A percentile compares a stretch with the other conserved stretches of the same genome.
Conservation (phyloP, 306 rosid genomes). For the Arachis stenosperma region DNA sequence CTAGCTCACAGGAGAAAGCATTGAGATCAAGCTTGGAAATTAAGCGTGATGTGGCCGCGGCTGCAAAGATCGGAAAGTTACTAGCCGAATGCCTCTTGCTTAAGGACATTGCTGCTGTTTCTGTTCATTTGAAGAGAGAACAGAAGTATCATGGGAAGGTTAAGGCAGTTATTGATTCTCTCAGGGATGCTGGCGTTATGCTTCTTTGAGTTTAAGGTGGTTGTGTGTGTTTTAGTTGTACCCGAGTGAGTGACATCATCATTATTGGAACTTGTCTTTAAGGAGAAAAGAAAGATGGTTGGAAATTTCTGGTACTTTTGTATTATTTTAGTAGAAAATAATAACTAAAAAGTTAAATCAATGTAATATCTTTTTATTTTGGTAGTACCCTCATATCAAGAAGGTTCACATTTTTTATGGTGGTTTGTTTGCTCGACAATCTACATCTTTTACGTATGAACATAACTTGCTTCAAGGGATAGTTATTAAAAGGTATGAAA, state of each 20-base stretch:
- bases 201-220: conserved; percentile 51
- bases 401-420: neutral
- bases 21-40: conserved; percentile 67
- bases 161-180: conserved; percentile 78
- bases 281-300: neutral
- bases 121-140: conserved; percentile 83
- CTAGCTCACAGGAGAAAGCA: conserved; percentile 83
- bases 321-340: conserved; percentile 27
- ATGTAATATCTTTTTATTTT: neutral
- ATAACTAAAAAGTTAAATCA: neutral
- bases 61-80: conserved; percentile 82
- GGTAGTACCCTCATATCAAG: neutral
- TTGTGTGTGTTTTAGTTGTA: conserved; percentile 31
- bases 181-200: conserved; percentile 73
- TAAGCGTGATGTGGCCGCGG: conserved; percentile 83
- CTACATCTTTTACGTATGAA: conserved; percentile 4
- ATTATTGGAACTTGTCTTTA: conserved; percentile 28
- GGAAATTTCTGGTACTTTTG: conserved; percentile 3
- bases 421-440: neutral
- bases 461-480: neutral
- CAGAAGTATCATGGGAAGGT: conserved; percentile 94
- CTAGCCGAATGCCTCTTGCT: conserved; percentile 75
- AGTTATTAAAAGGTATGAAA: too few relatives aligned
- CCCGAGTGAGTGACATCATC: conserved; percentile 10
- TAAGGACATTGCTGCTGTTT: conserved; percentile 76